Evolutionary conservation across 2,329 filamentous ascomycete species (phyloP).

Genomic region (Beauveria medogensis): DNA sequence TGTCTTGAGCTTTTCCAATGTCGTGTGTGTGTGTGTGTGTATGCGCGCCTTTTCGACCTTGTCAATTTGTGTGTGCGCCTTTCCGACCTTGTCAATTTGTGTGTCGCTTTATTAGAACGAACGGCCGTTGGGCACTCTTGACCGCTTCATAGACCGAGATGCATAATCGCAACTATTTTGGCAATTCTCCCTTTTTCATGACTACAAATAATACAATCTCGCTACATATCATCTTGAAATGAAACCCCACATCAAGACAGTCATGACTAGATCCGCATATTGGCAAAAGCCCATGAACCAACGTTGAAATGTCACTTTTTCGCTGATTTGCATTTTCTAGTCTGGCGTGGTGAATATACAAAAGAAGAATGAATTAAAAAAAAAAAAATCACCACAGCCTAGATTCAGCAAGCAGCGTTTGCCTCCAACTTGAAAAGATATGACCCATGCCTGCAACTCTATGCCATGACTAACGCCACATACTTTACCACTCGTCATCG

Average conservation of each 20-base stretch:
- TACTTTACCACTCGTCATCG: constrained; percentile 60
- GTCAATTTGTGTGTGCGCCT: not conserved
- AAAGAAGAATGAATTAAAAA: not conserved
- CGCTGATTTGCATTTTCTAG: not conserved
- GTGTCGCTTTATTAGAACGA: not conserved
- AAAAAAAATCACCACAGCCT: not conserved
- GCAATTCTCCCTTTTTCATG: no score
- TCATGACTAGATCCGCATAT: no score
- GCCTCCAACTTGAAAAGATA: not conserved
- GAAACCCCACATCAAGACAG: no score
- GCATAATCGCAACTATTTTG: no score
- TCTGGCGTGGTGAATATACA: constrained; percentile 2
- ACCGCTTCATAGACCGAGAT: no score
- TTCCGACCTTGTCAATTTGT: not conserved
- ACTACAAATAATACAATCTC: no score
- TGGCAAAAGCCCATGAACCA: no score
- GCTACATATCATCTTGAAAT: no score
- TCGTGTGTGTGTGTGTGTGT: not conserved
- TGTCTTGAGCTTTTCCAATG: not conserved
- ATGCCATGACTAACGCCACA: not conserved
- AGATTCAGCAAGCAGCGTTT: not conserved
- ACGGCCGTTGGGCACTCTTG: not conserved
- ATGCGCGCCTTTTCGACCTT: no score
- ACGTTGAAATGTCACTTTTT: not conserved
- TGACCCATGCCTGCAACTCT: not conserved